phyloP scores from a whole-genome alignment of 2,329 filamentous ascomycete species.

The Biscogniauxia sp. region DNA sequence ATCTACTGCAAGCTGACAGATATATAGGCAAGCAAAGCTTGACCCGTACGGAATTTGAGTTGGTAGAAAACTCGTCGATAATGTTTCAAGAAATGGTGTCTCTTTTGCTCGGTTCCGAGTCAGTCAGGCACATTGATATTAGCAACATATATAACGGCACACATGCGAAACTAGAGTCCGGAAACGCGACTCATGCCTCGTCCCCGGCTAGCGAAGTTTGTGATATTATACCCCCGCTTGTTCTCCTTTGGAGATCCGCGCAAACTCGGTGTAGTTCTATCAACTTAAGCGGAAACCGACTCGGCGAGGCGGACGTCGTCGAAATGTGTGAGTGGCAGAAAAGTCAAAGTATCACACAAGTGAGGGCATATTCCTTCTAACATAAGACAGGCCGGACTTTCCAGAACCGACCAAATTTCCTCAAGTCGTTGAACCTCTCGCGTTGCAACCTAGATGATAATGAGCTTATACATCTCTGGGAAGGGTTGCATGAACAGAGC shows the following conservation, averaged over 20 bases:
- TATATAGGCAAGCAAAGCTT: constrained; percentile 37
- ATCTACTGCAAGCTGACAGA: constrained; percentile 19
- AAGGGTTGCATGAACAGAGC: constrained; percentile 44
- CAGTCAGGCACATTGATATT: constrained; percentile 53
- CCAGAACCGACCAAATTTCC: constrained; percentile 33
- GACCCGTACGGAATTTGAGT: constrained; percentile 46
- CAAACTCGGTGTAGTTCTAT: constrained; percentile 51
- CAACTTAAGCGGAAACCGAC: constrained; percentile 47
- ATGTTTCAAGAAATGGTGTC: constrained; percentile 57
- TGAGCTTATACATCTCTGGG: constrained; percentile 47
- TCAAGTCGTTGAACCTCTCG: constrained; percentile 51
- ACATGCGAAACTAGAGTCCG: constrained; percentile 19
- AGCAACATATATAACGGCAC: constrained; percentile 39
- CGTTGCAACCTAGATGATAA: constrained; percentile 50
- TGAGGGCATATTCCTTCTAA: constrained; percentile 6
- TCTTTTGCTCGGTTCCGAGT: constrained; percentile 54
- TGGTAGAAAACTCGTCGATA: constrained; percentile 48
- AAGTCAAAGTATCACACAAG: neutral
- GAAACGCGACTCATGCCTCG: constrained; percentile 3
- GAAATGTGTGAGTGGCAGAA: constrained; percentile 43
- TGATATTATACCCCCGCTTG: constrained; percentile 47
- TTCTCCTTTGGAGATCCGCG: constrained; percentile 47
- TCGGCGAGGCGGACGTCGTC: constrained; percentile 46
- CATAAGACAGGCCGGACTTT: constrained; percentile 23
- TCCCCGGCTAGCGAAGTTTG: constrained; percentile 18